phyloP scores from a whole-genome alignment of 345 rosid species.

The Pugionium dolabratum region DNA sequence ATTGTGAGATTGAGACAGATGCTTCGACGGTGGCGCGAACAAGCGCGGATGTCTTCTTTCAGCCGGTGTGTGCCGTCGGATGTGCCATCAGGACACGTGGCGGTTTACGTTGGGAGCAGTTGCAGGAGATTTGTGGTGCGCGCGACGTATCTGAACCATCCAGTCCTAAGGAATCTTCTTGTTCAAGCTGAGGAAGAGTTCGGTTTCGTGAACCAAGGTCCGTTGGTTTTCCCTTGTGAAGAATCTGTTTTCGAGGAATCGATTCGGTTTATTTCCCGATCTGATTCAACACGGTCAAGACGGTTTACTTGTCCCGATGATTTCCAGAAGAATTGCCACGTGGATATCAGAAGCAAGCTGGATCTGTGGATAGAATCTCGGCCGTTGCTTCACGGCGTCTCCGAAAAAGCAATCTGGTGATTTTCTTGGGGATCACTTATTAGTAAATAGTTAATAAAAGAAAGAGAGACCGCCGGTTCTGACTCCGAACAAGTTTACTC shows the following conservation, averaged over 20 bases:
- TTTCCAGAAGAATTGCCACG: conserved; percentile 61
- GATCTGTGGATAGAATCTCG: conserved; percentile 77
- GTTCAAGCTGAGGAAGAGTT: conserved; percentile 84
- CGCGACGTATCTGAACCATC: conserved; percentile 90
- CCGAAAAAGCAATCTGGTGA: conserved; percentile 58
- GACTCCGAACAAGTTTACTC: conserved; percentile 41
- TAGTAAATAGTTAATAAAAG: conserved; percentile 19
- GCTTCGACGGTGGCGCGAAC: conserved; percentile 85
- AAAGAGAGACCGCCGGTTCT: neutral
- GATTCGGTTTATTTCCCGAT: conserved; percentile 61
- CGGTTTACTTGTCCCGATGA: conserved; percentile 57
- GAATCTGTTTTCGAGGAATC: conserved; percentile 79
- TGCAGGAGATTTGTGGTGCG: conserved; percentile 82
- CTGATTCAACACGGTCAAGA: conserved; percentile 51
- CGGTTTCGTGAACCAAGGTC: conserved; percentile 83
- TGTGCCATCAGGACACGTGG: conserved; percentile 93
- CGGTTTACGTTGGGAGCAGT: conserved; percentile 66
- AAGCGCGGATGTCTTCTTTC: conserved; percentile 66
- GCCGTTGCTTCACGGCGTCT: conserved; percentile 64
- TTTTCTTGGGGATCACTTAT: neutral
- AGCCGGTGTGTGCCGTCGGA: conserved; percentile 55
- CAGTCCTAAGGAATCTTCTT: conserved; percentile 64
- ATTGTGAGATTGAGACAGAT: conserved; percentile 85
- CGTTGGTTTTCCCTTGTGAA: conserved; percentile 83
- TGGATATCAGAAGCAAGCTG: conserved; percentile 43